Percentiles rank a stretch among this genome's conserved stretches.
Conservation (phyloP, 441 rosid genomes). For the Eutrema salsugineum region DNA sequence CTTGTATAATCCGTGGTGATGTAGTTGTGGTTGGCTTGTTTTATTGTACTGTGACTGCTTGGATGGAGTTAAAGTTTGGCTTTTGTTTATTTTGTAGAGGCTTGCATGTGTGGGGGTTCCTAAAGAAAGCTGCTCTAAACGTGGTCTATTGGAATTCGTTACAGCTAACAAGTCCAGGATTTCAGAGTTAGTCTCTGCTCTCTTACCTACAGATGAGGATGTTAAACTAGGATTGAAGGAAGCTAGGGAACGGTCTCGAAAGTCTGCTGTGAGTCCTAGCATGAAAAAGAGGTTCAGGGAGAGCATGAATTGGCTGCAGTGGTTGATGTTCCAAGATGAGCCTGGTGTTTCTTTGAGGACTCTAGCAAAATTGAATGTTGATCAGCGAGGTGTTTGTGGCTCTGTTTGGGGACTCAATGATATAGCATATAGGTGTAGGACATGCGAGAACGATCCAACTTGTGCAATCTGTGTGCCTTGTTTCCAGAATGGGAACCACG, state of each 20-base stretch:
- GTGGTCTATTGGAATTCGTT: slow-evolving; percentile 57
- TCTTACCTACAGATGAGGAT: slow-evolving; percentile 74
- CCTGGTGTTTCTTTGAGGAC: slow-evolving; percentile 53
- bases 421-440: slow-evolving; percentile 85
- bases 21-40: slow-evolving; percentile 5
- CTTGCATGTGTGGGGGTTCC: slow-evolving; percentile 66
- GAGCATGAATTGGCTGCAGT: slow-evolving; percentile 74
- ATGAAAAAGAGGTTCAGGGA: slow-evolving; percentile 53
- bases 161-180: slow-evolving; percentile 37
- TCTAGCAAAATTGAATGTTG: slow-evolving; percentile 46
- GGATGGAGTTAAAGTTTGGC: not conserved
- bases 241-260: slow-evolving; percentile 35
- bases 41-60: not conserved
- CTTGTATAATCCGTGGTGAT: not conserved
- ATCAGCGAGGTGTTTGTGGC: slow-evolving; percentile 90
- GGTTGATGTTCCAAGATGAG: slow-evolving; percentile 84
- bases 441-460: slow-evolving; percentile 87
- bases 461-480: slow-evolving; percentile 98
- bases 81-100: slow-evolving; percentile 44
- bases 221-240: slow-evolving; percentile 43
- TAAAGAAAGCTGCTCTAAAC: slow-evolving; percentile 40
- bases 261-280: slow-evolving; percentile 21
- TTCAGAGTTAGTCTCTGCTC: slow-evolving; percentile 52
- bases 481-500: slow-evolving; percentile 82
- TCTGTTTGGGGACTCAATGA: slow-evolving; percentile 96